Conservation (phyloP, 495 filamentous ascomycete genomes). For the Filosporella fistucella region DNA sequence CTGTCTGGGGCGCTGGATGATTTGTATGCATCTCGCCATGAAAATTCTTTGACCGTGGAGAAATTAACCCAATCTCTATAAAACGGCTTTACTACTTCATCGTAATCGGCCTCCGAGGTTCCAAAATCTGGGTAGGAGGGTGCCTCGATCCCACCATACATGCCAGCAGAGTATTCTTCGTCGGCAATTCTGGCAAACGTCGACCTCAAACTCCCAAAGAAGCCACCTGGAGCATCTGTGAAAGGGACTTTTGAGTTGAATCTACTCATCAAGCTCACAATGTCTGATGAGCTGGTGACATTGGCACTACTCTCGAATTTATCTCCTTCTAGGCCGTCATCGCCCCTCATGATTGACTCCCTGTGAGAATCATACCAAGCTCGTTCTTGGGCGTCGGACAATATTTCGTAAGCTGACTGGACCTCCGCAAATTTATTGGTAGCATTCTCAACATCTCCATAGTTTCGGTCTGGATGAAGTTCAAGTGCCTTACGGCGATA, state of each 20-base stretch:
- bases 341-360: slow-evolving; percentile 64
- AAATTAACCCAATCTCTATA: slow-evolving; percentile 82
- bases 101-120: slow-evolving; percentile 57
- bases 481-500: slow-evolving; percentile 89
- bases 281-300: slow-evolving; percentile 73
- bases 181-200: slow-evolving; percentile 75
- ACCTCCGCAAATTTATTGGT: slow-evolving; percentile 86
- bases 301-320: slow-evolving; percentile 59
- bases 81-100: slow-evolving; percentile 70
- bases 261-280: slow-evolving; percentile 65
- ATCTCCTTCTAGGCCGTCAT: slow-evolving; percentile 39
- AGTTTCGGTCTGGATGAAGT: slow-evolving; percentile 93
- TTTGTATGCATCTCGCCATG: slow-evolving; percentile 83
- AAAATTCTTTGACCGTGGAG: slow-evolving; percentile 76
- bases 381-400: slow-evolving; percentile 92
- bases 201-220: slow-evolving; percentile 70
- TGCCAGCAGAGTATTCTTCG: slow-evolving; percentile 71
- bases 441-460: slow-evolving; percentile 74
- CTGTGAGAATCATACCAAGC: slow-evolving; percentile 97
- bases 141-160: slow-evolving; percentile 52
- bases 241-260: slow-evolving; percentile 75
- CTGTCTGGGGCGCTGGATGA: slow-evolving; percentile 85
- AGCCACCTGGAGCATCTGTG: slow-evolving; percentile 70
- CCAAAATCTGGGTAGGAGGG: slow-evolving; percentile 80
- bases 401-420: slow-evolving; percentile 88